Evolutionary conservation across 1,284 basidiomycete genomes (phyloP), one percentile per base, ranked within the genome.

Genomic region (Boletellus deceptivus): DNA sequence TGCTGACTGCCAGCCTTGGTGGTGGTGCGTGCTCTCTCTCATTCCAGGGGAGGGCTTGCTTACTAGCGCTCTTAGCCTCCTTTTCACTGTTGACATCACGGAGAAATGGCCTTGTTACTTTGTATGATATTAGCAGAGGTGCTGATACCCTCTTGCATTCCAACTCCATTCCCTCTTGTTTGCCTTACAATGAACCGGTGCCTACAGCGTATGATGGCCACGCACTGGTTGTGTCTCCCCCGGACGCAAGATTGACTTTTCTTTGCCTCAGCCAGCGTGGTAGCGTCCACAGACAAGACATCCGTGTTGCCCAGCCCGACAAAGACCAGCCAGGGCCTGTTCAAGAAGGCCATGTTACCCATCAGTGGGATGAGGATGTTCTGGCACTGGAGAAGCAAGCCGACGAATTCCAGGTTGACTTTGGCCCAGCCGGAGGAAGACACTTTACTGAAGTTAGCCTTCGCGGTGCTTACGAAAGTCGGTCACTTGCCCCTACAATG

Each of bases 71-170:
- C 45, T 25, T 49, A 76, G 72, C 55, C 53, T 73, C 73, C 2
- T 46, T 78, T 3, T 82, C 82, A 1, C 63, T 84, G 27, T 62
- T 89, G 31, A 77, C 75, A 1, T 87, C 86, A 5, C 74, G 75
- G 5, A 74, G 69, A 43, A 87, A 83, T 54, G 70, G 70, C 11
- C 60, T 88, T 38, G 66, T 84, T 16, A 81, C 83, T 2, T 62
- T 86, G 4, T 89, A 88, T 52, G 82, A 86, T 59, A 75, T 85
- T 27, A 73, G 74, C 34, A 70, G 68, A 24, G 64, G 70, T 3
- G 52, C 66, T 18, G 72, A 72, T 35, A 59, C 61, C 20, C 69
- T 78, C n/a, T 51, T 80, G 17, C 74, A 76, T 37, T 61, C 75
- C 47, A 65, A 77, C 48, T 62, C 69, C 13, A 52, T 67, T 3